Evolutionary conservation across 2,329 filamentous ascomycete genomes (phyloP).

Genomic region (Penicillium janthinellum): DNA sequence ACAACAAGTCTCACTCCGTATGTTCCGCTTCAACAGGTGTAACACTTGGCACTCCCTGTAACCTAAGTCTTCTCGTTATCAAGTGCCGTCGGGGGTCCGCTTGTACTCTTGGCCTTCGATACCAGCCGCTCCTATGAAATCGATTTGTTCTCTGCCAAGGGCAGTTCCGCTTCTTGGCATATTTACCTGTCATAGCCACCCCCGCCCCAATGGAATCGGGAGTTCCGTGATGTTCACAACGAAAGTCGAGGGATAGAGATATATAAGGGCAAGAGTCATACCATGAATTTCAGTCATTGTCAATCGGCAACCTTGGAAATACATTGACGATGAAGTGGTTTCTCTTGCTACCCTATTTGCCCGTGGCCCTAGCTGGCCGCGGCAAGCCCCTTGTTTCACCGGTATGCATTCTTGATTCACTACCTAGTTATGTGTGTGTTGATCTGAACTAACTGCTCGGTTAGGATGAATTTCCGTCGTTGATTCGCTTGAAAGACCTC

Average conservation of each 20-base stretch:
- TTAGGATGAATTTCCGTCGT: slow-evolving; percentile 22
- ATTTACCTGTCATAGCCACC: slow-evolving; percentile 1
- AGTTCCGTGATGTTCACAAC: slow-evolving; percentile 8
- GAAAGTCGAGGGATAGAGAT: not conserved
- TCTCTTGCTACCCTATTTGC: slow-evolving; percentile 9
- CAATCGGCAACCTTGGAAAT: not conserved
- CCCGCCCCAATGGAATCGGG: slow-evolving; percentile 1
- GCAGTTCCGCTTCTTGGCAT: slow-evolving; percentile 14
- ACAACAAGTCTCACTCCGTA: not conserved
- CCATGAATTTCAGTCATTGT: not conserved
- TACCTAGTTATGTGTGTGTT: not conserved
- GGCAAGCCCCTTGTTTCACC: slow-evolving; percentile 19
- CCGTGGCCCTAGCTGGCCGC: slow-evolving; percentile 12
- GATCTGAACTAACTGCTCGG: not conserved
- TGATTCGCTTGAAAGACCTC: slow-evolving; percentile 59
- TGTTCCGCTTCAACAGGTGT: not conserved
- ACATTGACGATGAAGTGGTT: slow-evolving; percentile 17
- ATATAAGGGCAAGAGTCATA: not conserved
- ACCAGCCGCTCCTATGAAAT: slow-evolving; percentile 13
- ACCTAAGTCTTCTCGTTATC: slow-evolving; percentile 16
- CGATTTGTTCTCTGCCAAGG: slow-evolving; percentile 12
- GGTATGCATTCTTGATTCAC: slow-evolving; percentile 6
- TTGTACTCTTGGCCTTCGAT: not conserved
- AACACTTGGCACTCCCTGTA: slow-evolving; percentile 14
- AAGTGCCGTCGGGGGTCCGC: slow-evolving; percentile 22